These are phyloP conservation scores for Meira nashicola DNA, from an alignment of 1,284 basidiomycete species.

Conservation along the genomic window DNA sequence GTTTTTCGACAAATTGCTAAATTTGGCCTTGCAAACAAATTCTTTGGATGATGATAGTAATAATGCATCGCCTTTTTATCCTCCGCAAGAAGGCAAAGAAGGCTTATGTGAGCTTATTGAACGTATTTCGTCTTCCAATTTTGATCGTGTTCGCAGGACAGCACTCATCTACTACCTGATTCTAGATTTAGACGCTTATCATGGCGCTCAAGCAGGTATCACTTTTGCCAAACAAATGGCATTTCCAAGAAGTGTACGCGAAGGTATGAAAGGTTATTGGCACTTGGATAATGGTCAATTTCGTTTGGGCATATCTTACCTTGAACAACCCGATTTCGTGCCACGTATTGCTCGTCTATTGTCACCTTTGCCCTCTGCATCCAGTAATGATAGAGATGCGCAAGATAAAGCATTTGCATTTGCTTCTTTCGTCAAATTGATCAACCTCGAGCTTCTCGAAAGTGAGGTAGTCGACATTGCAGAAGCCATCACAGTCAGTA, in stretches of 20 bases:
- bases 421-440: not conserved
- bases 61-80: conserved; percentile 26
- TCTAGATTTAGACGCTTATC: not conserved
- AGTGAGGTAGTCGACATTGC: not conserved
- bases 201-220: conserved; percentile 13
- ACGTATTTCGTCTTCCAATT: conserved; percentile 11
- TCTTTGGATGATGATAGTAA: conserved; percentile 13
- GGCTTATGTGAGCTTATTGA: conserved; percentile 24
- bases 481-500: not conserved
- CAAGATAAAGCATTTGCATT: not conserved
- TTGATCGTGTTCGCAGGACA: conserved; percentile 5
- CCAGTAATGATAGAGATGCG: not conserved
- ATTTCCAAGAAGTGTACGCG: conserved; percentile 25
- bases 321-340: conserved; percentile 4
- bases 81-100: conserved; percentile 31
- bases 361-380: not conserved
- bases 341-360: not conserved
- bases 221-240: conserved; percentile 28
- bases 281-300: conserved; percentile 31
- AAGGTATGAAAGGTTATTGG: conserved; percentile 37
- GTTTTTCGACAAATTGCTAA: not conserved
- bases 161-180: not conserved
- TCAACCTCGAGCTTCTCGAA: not conserved
- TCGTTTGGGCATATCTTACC: conserved; percentile 9
- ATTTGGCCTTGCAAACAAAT: not conserved